Conservation (phyloP, 495 filamentous ascomycete genomes). For the Opeltia flavorubescens region DNA sequence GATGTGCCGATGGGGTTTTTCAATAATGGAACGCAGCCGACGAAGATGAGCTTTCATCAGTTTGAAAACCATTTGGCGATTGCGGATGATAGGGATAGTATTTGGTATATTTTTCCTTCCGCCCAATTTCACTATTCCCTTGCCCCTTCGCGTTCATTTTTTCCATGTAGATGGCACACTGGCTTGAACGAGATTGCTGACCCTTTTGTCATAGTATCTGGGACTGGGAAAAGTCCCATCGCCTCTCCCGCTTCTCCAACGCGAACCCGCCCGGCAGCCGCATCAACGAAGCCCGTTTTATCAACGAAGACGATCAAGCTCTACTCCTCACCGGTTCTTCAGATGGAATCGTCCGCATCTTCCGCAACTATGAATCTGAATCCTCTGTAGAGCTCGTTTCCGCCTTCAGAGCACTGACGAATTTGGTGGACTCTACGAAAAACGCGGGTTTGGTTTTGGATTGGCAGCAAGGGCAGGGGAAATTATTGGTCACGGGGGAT, state of each 20-base stretch:
- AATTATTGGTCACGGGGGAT: conserved; percentile 86
- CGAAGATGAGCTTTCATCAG: conserved; percentile 91
- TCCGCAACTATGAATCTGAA: conserved; percentile 65
- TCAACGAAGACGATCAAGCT: conserved; percentile 97
- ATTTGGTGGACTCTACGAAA: conserved; percentile 79
- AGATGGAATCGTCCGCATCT: conserved; percentile 89
- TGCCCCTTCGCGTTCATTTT: too few species aligned
- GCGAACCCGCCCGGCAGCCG: conserved; percentile 81
- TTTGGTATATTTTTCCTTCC: conserved; percentile 42
- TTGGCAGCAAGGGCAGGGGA: conserved; percentile 96
- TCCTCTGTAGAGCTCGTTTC: conserved; percentile 73
- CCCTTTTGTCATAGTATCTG: conserved; percentile 51
- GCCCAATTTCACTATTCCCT: too few species aligned
- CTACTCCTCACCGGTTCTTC: conserved; percentile 88
- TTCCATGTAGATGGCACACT: too few species aligned
- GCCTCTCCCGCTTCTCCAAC: conserved; percentile 78
- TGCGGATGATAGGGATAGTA: conserved; percentile 80
- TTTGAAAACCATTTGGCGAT: conserved; percentile 92
- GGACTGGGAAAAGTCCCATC: conserved; percentile 71
- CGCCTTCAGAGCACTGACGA: conserved; percentile 78
- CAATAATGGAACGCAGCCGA: conserved; percentile 74
- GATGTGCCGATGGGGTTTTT: conserved; percentile 61
- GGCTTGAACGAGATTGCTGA: too few species aligned
- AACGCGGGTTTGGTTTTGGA: conserved; percentile 94
- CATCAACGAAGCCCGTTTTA: conserved; percentile 88